Base-by-base conservation (phyloP, 306 rosid species). In the Coriaria nepalensis region DNA sequence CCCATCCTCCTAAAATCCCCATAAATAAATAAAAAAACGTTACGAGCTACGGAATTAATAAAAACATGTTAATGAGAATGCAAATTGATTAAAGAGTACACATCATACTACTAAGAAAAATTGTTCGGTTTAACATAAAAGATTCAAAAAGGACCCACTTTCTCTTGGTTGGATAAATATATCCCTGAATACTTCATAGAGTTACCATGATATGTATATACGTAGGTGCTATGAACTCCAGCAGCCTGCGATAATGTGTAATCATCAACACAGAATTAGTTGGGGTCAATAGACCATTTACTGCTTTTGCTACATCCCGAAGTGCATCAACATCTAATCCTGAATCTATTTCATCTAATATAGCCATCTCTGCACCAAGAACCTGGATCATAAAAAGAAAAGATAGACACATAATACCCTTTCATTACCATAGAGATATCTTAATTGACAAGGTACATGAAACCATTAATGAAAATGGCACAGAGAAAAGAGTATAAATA, bases 321-420 rank as follows among this genome's bases (percentile, higher is more conserved):
- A 90, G 82, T 32, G 97, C 97, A 73, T 90, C 97, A 44, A 84
- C 83, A 67, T 84, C 97, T 82, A 90, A 73, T 40, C 97, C 97
- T 48, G 97, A 90, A 71, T 90, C 97, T 70, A 90, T 79, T 71
- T 90, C 97, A 50, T 90, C 97, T 61, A 90, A 61, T 56, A 90
- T 75, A 40, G 87, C 79, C 84, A 90, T 67, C 40, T 90, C 97
- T 47, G 97, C 97, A 61, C 95, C 97, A 77, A 90, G 65, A 71
- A 90, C 94, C 92, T 80, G 76, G 45, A 57, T 57, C 50, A 37
- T 6, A 35, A 38, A 38, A 45, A 12, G 29, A 43, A 37, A 33
- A 38, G 37, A 40, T 46, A 14, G 45, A 13, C 14, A 40, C 7
- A 35, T 13, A 6, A 12, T 14, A 20, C 40, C 13, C 10, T 7